phyloP scores from a whole-genome alignment of 1,284 basidiomycete genomes.

The Moesziomyces sp. region DNA sequence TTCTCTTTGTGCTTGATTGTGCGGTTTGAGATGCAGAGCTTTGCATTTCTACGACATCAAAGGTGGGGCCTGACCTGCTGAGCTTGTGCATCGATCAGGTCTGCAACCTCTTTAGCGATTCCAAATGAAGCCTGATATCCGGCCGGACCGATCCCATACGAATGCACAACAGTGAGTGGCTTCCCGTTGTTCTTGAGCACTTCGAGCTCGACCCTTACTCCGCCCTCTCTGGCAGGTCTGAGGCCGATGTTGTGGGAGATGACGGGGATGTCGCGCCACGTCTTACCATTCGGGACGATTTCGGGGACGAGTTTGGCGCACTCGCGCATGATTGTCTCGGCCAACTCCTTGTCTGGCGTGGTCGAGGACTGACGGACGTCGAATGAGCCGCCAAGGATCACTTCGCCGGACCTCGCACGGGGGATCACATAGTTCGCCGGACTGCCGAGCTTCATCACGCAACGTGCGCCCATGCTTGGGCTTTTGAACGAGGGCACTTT shows the following conservation, averaged over 20 bases:
- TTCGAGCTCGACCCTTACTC: conserved; percentile 52
- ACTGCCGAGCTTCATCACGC: conserved; percentile 44
- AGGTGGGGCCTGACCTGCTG: not conserved
- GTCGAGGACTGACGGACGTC: conserved; percentile 59
- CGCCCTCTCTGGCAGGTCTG: conserved; percentile 50
- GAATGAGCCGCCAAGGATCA: conserved; percentile 74
- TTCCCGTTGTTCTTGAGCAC: not conserved
- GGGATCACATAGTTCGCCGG: conserved; percentile 72
- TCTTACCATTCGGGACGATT: conserved; percentile 41
- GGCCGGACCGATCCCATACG: conserved; percentile 60
- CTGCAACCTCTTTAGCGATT: conserved; percentile 58
- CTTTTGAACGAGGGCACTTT: conserved; percentile 73
- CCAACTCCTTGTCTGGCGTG: conserved; percentile 69
- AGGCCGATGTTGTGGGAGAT: conserved; percentile 55
- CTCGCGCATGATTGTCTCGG: conserved; percentile 71
- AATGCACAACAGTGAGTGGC: conserved; percentile 45
- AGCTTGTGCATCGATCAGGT: conserved; percentile 35
- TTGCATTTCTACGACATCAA: not conserved
- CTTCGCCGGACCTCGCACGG: conserved; percentile 70
- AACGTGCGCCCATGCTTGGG: conserved; percentile 20
- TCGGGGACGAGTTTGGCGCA: conserved; percentile 48
- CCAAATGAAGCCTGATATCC: conserved; percentile 63
- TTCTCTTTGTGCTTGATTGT: too few relatives aligned
- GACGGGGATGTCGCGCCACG: conserved; percentile 49
- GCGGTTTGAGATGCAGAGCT: too few relatives aligned